These are phyloP conservation scores for Tetrapisispora taiwanensis DNA, from an alignment of 805 yeast genomes.

Conservation along the genomic window DNA sequence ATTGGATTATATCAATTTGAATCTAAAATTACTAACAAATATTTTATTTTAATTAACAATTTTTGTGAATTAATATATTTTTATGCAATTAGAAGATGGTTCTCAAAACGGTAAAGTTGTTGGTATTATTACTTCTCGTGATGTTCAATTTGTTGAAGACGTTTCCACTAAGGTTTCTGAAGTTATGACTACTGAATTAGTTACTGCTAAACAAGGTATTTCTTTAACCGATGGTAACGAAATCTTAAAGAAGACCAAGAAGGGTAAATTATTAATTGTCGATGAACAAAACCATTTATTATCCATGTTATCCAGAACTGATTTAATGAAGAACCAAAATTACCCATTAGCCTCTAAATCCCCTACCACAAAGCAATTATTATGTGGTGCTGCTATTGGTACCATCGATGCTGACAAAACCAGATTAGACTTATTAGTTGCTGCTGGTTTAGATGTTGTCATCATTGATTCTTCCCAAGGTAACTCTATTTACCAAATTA, in stretches of 20 bases:
- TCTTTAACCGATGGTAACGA: constrained; percentile 80
- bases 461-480: constrained; percentile 96
- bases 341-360: constrained; percentile 95
- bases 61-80: not conserved
- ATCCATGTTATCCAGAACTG: constrained; percentile 88
- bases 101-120: constrained; percentile 77
- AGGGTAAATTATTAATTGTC: constrained; percentile 94
- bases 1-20: not conserved
- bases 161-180: constrained; percentile 51
- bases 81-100: constrained; percentile 56
- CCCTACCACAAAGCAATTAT: constrained; percentile 81
- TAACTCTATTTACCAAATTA: constrained; percentile 87
- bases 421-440: constrained; percentile 76
- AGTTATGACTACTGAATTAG: constrained; percentile 82
- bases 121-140: constrained; percentile 96
- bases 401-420: constrained; percentile 81
- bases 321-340: constrained; percentile 88
- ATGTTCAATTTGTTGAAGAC: constrained; percentile 87
- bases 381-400: constrained; percentile 98
- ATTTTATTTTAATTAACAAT: not conserved
- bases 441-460: constrained; percentile 95
- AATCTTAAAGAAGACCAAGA: constrained; percentile 82
- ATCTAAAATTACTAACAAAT: constrained; percentile 15
- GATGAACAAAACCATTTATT: constrained; percentile 68
- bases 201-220: constrained; percentile 77